Evolutionary conservation across 345 rosid genomes (phyloP).

Genomic region (Xanthoceras sorbifolium): DNA sequence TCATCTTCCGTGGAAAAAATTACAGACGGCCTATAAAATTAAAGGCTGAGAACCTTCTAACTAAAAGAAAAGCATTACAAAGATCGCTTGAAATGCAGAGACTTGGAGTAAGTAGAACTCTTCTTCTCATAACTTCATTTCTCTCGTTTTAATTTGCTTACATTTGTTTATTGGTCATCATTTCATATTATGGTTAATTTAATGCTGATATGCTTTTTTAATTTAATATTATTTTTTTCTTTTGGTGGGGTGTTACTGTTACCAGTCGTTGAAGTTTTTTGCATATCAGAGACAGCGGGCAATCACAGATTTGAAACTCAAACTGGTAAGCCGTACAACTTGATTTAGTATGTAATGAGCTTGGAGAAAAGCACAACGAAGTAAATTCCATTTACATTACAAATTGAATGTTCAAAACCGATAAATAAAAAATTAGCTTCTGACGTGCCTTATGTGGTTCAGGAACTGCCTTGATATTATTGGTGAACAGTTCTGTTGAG

Average conservation of each 20-base stretch:
- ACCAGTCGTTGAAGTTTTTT: conserved; percentile 75
- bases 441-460: neutral
- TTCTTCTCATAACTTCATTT: neutral
- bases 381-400: neutral
- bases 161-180: neutral
- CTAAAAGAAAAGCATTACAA: conserved; percentile 65
- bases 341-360: neutral
- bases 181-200: neutral
- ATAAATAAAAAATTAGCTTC: neutral
- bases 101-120: conserved; percentile 63
- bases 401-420: neutral
- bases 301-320: conserved; percentile 51
- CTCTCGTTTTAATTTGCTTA: neutral
- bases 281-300: conserved; percentile 50
- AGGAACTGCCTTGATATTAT: neutral
- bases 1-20: conserved; percentile 89
- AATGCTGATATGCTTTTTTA: neutral
- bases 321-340: conserved; percentile 42
- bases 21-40: conserved; percentile 63
- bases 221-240: neutral
- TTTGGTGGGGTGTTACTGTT: conserved; percentile 16
- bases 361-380: neutral
- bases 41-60: conserved; percentile 54
- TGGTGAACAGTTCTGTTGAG: neutral
- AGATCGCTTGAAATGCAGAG: conserved; percentile 78